Evolutionary conservation across 495 filamentous ascomycete species (phyloP), one percentile per base, ranked within the genome.

Genomic region (Extremus antarcticus): DNA sequence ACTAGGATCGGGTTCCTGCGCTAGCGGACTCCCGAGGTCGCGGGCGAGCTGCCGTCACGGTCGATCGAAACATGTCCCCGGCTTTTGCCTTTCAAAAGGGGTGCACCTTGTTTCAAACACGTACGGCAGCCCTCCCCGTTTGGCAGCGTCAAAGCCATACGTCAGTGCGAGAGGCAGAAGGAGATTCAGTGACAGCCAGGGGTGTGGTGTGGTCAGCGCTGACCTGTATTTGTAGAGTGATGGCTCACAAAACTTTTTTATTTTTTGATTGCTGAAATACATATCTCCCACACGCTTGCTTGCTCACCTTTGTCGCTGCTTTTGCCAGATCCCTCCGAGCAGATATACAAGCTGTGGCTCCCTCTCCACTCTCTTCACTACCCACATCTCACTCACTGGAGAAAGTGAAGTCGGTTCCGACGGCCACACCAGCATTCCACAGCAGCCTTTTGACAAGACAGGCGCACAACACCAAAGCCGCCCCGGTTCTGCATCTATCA

Each of bases 101-200:
- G 41, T 17, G 41, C 16, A 45, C 29, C 29, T 35, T 45, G 41
- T 45, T 45, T 45, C 41, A 45, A 45, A 45, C 15, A n/a, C 41
- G 41, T 21, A 7, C 41, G 41, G 41, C 16, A 45, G 19, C 15
- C 29, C 20, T 48, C 46, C 46, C 46, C 46, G 46, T 48, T 48
- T 48, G 46, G 46, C 46, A 48, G 46, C 25, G 20, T 25, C 46
- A 48, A 23, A 48, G 21, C 46, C 41, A 23, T 48, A 48, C 46
- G 46, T 48, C 46, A 48, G 46, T 48, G 46, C 46, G 46, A 25
- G 24, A 45, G 29, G 16, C 41, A 7, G 19, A 45, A 45, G 41
- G 19, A 45, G 29, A 35, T 35, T 45, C 15, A 45, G 3, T 7
- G 16, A 8, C 19, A n/a, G 41, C 41, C 41, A 45, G 41, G 41